These are phyloP conservation scores for Sphaerosporella brunnea DNA, from an alignment of 495 filamentous ascomycete genomes.

Conservation along the genomic window DNA sequence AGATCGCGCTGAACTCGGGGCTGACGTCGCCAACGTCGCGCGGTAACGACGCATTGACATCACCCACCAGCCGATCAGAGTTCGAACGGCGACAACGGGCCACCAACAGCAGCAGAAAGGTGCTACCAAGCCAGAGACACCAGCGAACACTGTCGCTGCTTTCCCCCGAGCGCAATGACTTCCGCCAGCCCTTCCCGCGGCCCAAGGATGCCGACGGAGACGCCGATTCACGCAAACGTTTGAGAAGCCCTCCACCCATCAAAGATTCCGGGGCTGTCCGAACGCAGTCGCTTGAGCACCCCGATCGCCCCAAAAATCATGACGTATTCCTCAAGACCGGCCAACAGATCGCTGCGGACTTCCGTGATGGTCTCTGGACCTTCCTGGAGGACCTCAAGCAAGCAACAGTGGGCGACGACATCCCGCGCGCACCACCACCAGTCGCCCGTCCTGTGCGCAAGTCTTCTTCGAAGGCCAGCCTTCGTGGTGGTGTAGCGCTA, in stretches of 20 bases:
- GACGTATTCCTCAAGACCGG: conserved; percentile 47
- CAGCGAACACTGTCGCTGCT: conserved; percentile 60
- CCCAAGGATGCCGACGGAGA: conserved; percentile 17
- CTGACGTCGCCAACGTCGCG: conserved; percentile 28
- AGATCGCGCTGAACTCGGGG: conserved; percentile 39
- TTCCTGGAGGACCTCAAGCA: conserved; percentile 91
- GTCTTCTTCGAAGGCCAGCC: conserved; percentile 10
- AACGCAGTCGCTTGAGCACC: conserved; percentile 5
- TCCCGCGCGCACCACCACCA: neutral
- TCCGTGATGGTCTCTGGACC: conserved; percentile 83
- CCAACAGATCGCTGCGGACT: conserved; percentile 78
- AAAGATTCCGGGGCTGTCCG: conserved; percentile 11
- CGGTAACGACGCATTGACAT: conserved; percentile 24
- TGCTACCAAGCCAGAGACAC: conserved; percentile 47
- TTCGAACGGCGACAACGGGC: conserved; percentile 21
- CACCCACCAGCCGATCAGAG: conserved; percentile 20
- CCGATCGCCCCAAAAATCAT: conserved; percentile 9
- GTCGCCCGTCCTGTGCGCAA: neutral
- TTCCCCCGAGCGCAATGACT: conserved; percentile 40
- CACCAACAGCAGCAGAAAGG: conserved; percentile 31
- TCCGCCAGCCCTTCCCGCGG: conserved; percentile 28
- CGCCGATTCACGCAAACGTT: conserved; percentile 8
- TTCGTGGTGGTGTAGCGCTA: conserved; percentile 1
- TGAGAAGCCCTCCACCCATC: conserved; percentile 16
- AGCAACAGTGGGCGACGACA: conserved; percentile 83